Base-by-base conservation (phyloP, 352 stramenopile species). In the Pythium angustatum region DNA sequence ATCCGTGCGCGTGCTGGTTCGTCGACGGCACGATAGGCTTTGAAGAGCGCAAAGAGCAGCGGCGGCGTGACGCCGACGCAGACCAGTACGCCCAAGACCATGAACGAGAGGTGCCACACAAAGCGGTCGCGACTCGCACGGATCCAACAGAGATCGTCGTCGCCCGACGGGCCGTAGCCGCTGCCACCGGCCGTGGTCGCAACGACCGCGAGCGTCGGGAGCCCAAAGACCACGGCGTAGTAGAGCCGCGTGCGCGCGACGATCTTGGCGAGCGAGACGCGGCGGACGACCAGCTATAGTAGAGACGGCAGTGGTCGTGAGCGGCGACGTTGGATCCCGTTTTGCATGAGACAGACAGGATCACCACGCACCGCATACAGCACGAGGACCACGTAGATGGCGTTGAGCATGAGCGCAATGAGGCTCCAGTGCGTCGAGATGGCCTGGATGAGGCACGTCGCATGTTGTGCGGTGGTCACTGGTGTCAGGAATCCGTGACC, bases 61-160 rank as follows among this genome's bases (percentile, higher is more conserved):
- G 30, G 21, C 12, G 52, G 61, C 2, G 61, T 68, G 4, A 66
- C 34, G 4, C 53, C 22, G 6, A 71, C 21, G n/a, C 56, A 64
- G 22, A 72, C 66, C 14, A 55, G 43, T 11, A 62, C 56, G 9
- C 66, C 70, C 17, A 77, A 22, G 28, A 68, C 51, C 40, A 72
- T 77, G 55, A 70, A 72, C 31, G 66, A 72, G 19, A 69, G 62
- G 21, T 72, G 65, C 54, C 66, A 75, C 3, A 77, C 31, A 28
- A 75, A 47, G 34, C 70, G 70, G 33, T 72, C 70, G n/a, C 54
- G 52, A 31, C 44, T 41, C 26, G 58, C 45, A n/a, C 53, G 48
- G 54, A 77, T 69, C 70, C 70, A 77, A 55, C 71, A 77, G 19
- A 68, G 66, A 30, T 77, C 66, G 44, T 73, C 60, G 17, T 69